Evolutionary conservation across 345 rosid species (phyloP).

Genomic region (Microthlaspi erraticum): DNA sequence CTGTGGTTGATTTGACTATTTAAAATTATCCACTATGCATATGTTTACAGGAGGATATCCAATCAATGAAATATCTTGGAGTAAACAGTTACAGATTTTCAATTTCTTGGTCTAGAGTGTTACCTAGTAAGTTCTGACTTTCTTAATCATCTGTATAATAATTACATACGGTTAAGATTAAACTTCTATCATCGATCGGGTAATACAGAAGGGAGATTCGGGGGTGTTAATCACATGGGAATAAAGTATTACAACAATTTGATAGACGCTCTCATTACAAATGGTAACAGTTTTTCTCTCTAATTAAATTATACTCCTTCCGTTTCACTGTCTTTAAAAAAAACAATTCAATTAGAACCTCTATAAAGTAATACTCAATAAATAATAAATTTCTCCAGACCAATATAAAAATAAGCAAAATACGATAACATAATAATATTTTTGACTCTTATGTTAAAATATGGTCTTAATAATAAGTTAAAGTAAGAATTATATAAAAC

Average conservation of each 20-base stretch:
- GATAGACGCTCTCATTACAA: constrained; percentile 57
- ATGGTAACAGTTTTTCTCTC: constrained; percentile 42
- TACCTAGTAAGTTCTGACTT: constrained; percentile 62
- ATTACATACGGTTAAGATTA: neutral
- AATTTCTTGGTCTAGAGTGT: constrained; percentile 80
- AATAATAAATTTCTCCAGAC: no score
- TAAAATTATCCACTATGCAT: neutral
- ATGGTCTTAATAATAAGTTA: no score
- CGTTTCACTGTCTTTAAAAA: no score
- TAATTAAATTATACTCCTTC: no score
- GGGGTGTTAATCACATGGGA: constrained; percentile 63
- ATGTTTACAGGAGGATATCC: constrained; percentile 61
- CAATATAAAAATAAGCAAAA: no score
- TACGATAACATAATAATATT: no score
- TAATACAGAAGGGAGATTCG: constrained; percentile 69
- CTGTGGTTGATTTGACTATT: neutral
- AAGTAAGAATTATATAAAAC: no score
- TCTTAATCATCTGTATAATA: neutral
- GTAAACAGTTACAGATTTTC: constrained; percentile 76
- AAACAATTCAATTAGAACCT: no score
- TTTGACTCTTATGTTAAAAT: no score
- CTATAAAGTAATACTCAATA: no score
- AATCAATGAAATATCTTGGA: constrained; percentile 63
- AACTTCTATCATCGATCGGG: neutral
- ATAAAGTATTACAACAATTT: constrained; percentile 62